Conservation (phyloP, 345 rosid genomes). For the Excoecaria agallocha region DNA sequence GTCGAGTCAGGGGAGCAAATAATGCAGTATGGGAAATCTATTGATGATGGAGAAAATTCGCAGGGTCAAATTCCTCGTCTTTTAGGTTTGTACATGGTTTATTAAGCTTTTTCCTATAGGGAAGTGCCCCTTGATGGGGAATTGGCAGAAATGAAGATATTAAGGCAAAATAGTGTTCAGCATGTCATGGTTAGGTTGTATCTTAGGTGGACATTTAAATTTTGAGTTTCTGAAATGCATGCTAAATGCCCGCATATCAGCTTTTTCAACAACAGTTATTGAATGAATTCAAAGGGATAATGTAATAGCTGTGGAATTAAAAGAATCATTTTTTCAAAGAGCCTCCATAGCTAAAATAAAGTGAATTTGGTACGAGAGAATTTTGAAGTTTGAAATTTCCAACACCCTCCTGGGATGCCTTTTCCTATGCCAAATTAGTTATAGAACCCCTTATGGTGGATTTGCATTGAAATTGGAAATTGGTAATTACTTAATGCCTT, state of each 20-base stretch:
- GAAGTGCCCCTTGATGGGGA: not conserved
- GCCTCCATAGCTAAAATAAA: not conserved
- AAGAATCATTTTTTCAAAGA: not conserved
- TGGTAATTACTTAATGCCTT: not conserved
- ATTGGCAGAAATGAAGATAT: not conserved
- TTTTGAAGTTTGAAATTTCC: not conserved
- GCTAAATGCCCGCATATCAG: not conserved
- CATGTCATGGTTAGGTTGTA: not conserved
- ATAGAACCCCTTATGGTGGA: not conserved
- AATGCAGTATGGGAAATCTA: constrained; percentile 73
- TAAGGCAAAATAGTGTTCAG: not conserved
- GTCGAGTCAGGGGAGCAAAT: constrained; percentile 74
- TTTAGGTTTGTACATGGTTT: constrained; percentile 52
- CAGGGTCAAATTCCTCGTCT: constrained; percentile 81
- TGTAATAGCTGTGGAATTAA: not conserved
- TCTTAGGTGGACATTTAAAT: not conserved
- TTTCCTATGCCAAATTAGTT: not conserved
- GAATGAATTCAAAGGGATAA: not conserved
- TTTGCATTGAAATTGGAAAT: not conserved
- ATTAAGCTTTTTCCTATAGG: not conserved
- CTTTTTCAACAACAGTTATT: not conserved
- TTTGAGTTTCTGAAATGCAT: not conserved
- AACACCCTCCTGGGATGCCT: not conserved
- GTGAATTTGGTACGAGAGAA: not conserved
- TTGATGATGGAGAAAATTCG: constrained; percentile 58